These are phyloP conservation scores for Aristolochia contorta DNA, from an alignment of 164 flowering plant species.

Conservation along the genomic window DNA sequence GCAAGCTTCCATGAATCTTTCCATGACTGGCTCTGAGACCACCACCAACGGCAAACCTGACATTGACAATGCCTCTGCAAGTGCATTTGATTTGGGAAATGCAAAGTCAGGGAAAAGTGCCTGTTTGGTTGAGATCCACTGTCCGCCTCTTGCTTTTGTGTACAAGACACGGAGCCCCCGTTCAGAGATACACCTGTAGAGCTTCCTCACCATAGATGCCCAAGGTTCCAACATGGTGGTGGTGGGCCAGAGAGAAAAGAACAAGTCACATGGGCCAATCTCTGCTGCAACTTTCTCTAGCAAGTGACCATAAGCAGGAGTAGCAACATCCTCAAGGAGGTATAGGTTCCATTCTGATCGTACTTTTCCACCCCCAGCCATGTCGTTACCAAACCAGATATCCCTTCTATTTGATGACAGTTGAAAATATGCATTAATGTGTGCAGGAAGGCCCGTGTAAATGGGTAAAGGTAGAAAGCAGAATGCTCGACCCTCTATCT, in stretches of 20 bases:
- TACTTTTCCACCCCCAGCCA: constrained; percentile 92
- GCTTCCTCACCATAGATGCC: constrained; percentile 69
- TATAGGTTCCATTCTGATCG: constrained; percentile 93
- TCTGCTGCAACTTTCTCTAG: constrained; percentile 68
- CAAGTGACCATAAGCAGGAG: constrained; percentile 85
- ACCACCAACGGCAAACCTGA: constrained; percentile 70
- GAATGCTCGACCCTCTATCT: constrained; percentile 89
- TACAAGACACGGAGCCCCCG: constrained; percentile 58
- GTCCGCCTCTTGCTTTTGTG: constrained; percentile 91
- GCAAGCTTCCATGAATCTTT: constrained; percentile 57
- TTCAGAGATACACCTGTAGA: constrained; percentile 53
- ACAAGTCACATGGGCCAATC: constrained; percentile 67
- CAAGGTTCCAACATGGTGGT: constrained; percentile 57
- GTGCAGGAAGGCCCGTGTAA: constrained; percentile 80
- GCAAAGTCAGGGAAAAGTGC: constrained; percentile 81
- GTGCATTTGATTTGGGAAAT: constrained; percentile 51
- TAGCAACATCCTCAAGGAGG: constrained; percentile 81
- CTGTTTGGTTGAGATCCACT: constrained; percentile 88
- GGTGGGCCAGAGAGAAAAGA: constrained; percentile 79
- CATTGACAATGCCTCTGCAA: constrained; percentile 64
- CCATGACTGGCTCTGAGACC: constrained; percentile 47
- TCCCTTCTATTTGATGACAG: constrained; percentile 94
- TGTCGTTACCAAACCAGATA: constrained; percentile 98
- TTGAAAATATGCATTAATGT: constrained; percentile 93
- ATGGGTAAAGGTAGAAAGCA: constrained; percentile 93